Base-by-base conservation (phyloP, 345 rosid genomes). In the Pelargonium nanum region DNA sequence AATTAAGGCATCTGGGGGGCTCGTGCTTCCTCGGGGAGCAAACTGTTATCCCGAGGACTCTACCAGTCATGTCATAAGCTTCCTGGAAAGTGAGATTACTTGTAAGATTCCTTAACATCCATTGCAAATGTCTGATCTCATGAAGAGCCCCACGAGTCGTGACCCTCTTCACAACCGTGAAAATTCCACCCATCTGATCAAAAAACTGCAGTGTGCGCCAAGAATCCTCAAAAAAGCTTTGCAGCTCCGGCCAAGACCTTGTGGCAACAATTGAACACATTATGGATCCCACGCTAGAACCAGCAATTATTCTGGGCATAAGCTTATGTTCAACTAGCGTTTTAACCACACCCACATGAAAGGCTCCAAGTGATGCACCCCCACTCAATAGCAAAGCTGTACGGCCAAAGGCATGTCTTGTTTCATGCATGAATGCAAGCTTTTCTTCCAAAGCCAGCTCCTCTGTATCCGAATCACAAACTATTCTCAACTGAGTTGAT, bases 1-100 rank as follows among this genome's bases (percentile, higher is more conserved):
- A 94, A 74, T 94, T 94, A 70, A 94, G 93, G 76, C 97, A 90
- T 68, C 97, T 81, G 32, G 99, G 99, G 9, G 99, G 97, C 71
- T 94, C 97, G n/a, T 90, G 97, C 74, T 90, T 94, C 78, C 99
- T 84, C 0, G 95, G 95, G 17, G 99, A 94, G 78, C 99, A 94
- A 58, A 94, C 97, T 0, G 97, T 94, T 62, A 94, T 94, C 48
- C 86, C 99, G 5, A 94, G 95, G 62, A 94, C 74, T 66, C 97
- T 81, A 32, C 97, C 99, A 0, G 97, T 90, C 83, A 90, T 82
- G 68, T 94, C 97, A 63, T 86, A 94, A 45, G 99, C 99, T 74
- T 94, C 99, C 68, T 94, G 96, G 74, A 94, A 94, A 44, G 99
- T 94, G 56, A 94, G 95, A 78, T 94, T 94, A 58, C 91, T 82